A percentile compares a stretch with the other conserved stretches of the same genome.
These are phyloP conservation scores for Trichothecium roseum DNA, from an alignment of 2,329 filamentous ascomycete species.

Conservation along the genomic window DNA sequence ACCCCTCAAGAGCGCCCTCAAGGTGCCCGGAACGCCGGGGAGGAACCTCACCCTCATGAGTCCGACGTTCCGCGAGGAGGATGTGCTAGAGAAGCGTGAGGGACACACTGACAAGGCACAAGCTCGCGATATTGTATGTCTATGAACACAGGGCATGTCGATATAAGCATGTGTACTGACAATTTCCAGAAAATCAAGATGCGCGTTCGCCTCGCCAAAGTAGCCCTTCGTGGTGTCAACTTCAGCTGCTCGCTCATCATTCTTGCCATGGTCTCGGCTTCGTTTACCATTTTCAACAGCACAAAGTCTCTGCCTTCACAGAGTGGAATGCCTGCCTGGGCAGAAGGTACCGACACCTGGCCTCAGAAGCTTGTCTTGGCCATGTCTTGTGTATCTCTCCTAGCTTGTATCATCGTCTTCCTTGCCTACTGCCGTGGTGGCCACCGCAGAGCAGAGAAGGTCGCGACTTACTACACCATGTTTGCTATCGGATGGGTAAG, in stretches of 20 bases:
- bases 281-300: conserved; percentile 84
- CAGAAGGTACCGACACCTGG: conserved; percentile 69
- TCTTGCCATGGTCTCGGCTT: conserved; percentile 78
- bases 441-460: conserved; percentile 81
- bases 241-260: conserved; percentile 96
- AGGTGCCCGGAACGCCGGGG: conserved; percentile 71
- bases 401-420: conserved; percentile 71
- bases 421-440: conserved; percentile 81
- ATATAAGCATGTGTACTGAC: conserved; percentile 13
- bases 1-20: conserved; percentile 84
- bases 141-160: too few relatives aligned
- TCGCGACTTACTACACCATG: conserved; percentile 88
- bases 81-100: conserved; percentile 83
- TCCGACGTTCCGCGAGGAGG: conserved; percentile 85
- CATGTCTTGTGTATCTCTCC: conserved; percentile 71
- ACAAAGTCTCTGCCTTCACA: conserved; percentile 65
- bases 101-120: conserved; percentile 75
- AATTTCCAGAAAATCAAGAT: conserved; percentile 73
- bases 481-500: conserved; percentile 73
- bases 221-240: conserved; percentile 89
- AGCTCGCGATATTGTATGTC: conserved; percentile 72
- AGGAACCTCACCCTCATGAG: conserved; percentile 72
- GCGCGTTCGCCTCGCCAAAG: conserved; percentile 84
- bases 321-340: conserved; percentile 80
- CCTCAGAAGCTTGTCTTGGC: conserved; percentile 76